Evolutionary conservation across 345 rosid species (phyloP), one percentile per base, ranked within the genome.

Genomic region (Boechera retrofracta): DNA sequence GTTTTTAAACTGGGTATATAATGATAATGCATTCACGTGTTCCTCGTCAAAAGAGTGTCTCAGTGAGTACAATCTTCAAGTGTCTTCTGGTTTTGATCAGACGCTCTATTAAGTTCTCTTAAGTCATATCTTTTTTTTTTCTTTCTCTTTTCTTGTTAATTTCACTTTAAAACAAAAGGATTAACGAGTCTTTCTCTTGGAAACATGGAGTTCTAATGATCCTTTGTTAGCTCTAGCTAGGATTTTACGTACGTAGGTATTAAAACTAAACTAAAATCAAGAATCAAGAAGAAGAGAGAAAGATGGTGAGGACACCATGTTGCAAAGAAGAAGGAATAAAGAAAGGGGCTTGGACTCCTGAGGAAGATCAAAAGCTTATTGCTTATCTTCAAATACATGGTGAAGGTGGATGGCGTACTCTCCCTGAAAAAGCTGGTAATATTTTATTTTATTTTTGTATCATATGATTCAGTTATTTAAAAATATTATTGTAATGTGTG

Each of bases 261-360:
- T 35, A 2, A 59, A 59, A 59, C 44, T 28, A 26, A 38, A 26
- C 24, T 1, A 61, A 54, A 56, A 21, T 32, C 39, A 10, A 38
- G 6, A 39, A 52, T 48, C 53, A 62, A 57, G 53, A 33, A 77
- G 33, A 36, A 48, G 61, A 74, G 16, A 3, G 7, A 18, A 38
- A 62, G 71, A 81, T 84, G 87, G 83, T 75, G 70, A 79, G 83
- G 45, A 72, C 83, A 31, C 83, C 82, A 49, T 81, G 81, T 58
- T 76, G 85, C 71, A 74, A 69, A 57, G 67, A 62, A 42, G 71
- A 69, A 24, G 84, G 83, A 12, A 24, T 83, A 53, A 83, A 79
- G 81, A 83, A 75, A 77, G 86, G 86, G 28, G 84, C 86, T 31
- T 83, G 86, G 86, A 79, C 83, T 32, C 45, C 77, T 55, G 81